A percentile compares a stretch with the other conserved stretches of the same genome.
Conservation (phyloP, 148 eudicot species). For the Chenopodium suecicum region DNA sequence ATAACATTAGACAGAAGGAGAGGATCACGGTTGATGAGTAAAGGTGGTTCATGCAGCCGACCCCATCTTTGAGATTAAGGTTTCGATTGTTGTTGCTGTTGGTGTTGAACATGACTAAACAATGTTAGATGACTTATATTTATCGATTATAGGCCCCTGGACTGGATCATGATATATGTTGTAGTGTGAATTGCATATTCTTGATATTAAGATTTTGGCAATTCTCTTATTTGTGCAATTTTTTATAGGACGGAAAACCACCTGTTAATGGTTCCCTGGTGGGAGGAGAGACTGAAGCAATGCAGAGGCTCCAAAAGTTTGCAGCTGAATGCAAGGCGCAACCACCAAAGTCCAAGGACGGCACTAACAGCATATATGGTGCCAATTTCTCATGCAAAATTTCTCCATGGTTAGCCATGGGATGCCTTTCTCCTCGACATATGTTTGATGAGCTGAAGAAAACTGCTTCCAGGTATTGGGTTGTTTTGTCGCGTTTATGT, state of each 20-base stretch:
- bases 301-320: slow-evolving; percentile 77
- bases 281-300: slow-evolving; percentile 97
- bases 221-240: not conserved
- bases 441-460: slow-evolving; percentile 95
- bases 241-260: slow-evolving; percentile 65
- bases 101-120: no score
- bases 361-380: slow-evolving; percentile 76
- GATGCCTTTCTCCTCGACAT: slow-evolving; percentile 91
- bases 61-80: no score
- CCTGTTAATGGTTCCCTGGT: slow-evolving; percentile 65
- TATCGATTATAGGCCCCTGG: not conserved
- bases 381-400: slow-evolving; percentile 97
- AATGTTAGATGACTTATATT: no score
- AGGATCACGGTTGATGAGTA: no score
- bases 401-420: slow-evolving; percentile 96
- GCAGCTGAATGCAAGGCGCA: slow-evolving; percentile 88
- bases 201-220: not conserved
- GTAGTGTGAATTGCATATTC: not conserved
- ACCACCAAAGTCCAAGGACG: slow-evolving; percentile 65
- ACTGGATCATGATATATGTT: not conserved
- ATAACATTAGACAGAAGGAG: no score
- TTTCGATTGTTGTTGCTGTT: no score
- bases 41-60: no score
- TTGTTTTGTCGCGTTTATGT: not conserved
- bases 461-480: slow-evolving; percentile 61